Percentiles rank a stretch among this genome's conserved stretches.
Conservation (phyloP, 768 basidiomycete genomes). For the Agaricus subrufescens region DNA sequence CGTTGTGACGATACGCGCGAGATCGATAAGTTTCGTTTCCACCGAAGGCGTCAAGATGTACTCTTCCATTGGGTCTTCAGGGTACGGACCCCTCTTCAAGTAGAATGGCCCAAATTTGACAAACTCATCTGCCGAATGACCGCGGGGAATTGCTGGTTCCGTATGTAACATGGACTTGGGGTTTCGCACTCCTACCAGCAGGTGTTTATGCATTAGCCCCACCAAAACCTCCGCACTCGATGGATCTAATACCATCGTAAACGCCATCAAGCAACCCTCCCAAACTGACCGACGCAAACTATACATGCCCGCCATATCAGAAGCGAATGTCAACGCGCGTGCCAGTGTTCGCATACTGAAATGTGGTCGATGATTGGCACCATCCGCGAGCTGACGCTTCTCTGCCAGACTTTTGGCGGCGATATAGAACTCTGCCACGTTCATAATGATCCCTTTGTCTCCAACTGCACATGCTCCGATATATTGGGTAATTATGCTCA, state of each 20-base stretch:
- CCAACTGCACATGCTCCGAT: constrained; percentile 79
- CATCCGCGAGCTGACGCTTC: constrained; percentile 81
- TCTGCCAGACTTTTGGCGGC: constrained; percentile 75
- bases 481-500: constrained; percentile 85
- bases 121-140: constrained; percentile 42
- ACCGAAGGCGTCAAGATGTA: constrained; percentile 97
- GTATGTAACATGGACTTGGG: constrained; percentile 67
- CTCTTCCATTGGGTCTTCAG: constrained; percentile 61
- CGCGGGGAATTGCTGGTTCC: constrained; percentile 55
- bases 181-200: constrained; percentile 79
- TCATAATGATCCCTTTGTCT: constrained; percentile 83
- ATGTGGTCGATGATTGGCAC: constrained; percentile 88
- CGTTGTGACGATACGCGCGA: constrained; percentile 88
- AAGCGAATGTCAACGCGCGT: constrained; percentile 86
- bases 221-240: constrained; percentile 65
- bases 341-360: constrained; percentile 96
- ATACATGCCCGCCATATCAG: constrained; percentile 72
- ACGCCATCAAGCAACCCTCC: constrained; percentile 98
- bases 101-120: constrained; percentile 91
- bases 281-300: constrained; percentile 84
- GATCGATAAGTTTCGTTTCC: constrained; percentile 86
- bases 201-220: constrained; percentile 66
- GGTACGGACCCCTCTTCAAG: constrained; percentile 71
- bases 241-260: constrained; percentile 89
- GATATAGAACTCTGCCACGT: constrained; percentile 87